Evolutionary conservation across 345 rosid species (phyloP), one percentile per base, ranked within the genome.

Genomic region (Populus deltoides): DNA sequence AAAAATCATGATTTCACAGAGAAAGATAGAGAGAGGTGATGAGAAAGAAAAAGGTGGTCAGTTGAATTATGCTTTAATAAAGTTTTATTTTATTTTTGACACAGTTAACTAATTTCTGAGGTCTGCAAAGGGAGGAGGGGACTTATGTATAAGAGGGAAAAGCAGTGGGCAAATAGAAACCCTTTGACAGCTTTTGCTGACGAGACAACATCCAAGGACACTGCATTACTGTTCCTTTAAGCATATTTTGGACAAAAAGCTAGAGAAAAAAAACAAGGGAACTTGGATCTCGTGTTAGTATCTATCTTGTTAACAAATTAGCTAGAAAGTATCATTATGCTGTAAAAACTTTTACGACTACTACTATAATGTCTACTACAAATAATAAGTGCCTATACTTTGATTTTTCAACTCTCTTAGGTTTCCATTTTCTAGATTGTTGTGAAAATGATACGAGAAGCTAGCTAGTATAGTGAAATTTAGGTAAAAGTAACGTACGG

Each of bases 401-500:
- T 6, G 5, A 20, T 70, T 39, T 65, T 65, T 31, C 36, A 65
- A 11, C 68, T 27, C 13, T 66, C 35, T 33, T 29, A 65, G 24
- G 6, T 20, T 59, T 12, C 70, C 22, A 61, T 61, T 43, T 29
- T 78, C 20, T 11, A 22, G 18, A 36, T 68, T 35, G 17, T 6
- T 11, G 53, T 31, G 45, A 41, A 2, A 2, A 41, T 10, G 49
- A 45, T 13, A 45, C 16, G 49, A 45, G 49, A 13, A 45, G 51
- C 51, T 45, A 13, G 51, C 51, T 45, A 45, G 51, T 45, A 35
- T 3, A 9, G 11, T 33, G 74, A 79, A 38, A 38, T 67, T 73
- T 10, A 69, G 59, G 49, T 27, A 59, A 49, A 53, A 70, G 8
- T 25, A 63, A 88, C 98, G 90, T 93, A 95, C 99, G 99, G 99